These are phyloP conservation scores for Orychophragmus violaceus DNA, from an alignment of 345 rosid species.

Conservation along the genomic window DNA sequence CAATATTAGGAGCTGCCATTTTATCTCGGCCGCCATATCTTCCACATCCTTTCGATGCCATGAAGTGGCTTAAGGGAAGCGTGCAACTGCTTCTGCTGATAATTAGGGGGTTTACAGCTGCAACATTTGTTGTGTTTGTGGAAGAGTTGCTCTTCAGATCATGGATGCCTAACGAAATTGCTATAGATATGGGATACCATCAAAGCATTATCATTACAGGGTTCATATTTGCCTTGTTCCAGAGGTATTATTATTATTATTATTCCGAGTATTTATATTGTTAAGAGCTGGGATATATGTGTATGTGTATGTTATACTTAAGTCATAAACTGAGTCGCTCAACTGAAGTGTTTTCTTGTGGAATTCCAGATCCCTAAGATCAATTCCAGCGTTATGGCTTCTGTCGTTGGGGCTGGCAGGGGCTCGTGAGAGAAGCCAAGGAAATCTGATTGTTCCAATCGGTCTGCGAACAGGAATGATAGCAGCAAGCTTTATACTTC, in stretches of 20 bases:
- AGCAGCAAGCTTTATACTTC: constrained; percentile 56
- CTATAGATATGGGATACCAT: constrained; percentile 70
- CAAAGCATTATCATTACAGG: constrained; percentile 69
- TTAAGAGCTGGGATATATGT: background rate
- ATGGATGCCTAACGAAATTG: constrained; percentile 81
- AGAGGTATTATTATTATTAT: constrained; percentile 45
- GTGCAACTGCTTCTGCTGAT: constrained; percentile 41
- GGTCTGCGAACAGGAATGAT: constrained; percentile 69
- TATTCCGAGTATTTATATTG: background rate
- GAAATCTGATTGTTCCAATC: constrained; percentile 60
- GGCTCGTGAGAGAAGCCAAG: constrained; percentile 48
- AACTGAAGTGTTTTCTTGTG: background rate
- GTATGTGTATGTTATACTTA: background rate
- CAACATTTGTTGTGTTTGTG: constrained; percentile 57
- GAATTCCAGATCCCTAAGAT: constrained; percentile 55
- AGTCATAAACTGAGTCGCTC: background rate
- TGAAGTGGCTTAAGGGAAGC: constrained; percentile 40
- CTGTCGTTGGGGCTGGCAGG: constrained; percentile 67
- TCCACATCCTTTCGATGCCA: constrained; percentile 41
- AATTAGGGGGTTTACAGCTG: constrained; percentile 54
- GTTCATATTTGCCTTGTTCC: constrained; percentile 59
- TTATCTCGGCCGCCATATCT: constrained; percentile 59
- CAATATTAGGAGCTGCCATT: constrained; percentile 48
- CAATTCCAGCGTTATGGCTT: constrained; percentile 77
- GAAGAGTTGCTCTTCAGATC: constrained; percentile 88